Conservation (phyloP, 1,284 basidiomycete species). For the Ustilago esculenta region DNA sequence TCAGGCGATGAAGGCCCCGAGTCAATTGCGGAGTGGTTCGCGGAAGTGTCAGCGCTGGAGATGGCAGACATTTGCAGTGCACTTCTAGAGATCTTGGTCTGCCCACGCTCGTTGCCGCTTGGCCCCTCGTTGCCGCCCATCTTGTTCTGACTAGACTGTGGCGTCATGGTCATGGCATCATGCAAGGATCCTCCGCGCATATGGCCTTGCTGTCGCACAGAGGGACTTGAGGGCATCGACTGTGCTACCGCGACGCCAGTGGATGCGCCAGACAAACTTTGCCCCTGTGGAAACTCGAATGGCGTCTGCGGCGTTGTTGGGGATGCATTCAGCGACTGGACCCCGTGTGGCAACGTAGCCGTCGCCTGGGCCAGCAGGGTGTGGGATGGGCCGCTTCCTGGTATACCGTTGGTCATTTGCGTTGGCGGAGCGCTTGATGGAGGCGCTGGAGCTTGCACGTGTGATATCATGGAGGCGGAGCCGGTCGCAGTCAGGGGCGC, state of each 20-base stretch:
- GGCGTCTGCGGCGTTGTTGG: conserved; percentile 46
- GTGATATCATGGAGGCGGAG: conserved; percentile 7
- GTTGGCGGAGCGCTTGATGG: conserved; percentile 20
- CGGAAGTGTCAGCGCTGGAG: conserved; percentile 26
- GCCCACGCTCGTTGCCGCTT: conserved; percentile 6
- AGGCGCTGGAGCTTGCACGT: conserved; percentile 26
- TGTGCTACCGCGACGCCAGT: conserved; percentile 17
- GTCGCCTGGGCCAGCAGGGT: conserved; percentile 18
- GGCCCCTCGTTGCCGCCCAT: conserved; percentile 1
- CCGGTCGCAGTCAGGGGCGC: conserved; percentile 23
- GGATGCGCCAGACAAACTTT: conserved; percentile 6
- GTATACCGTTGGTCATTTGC: conserved; percentile 10
- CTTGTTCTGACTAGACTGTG: conserved; percentile 20
- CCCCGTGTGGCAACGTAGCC: conserved; percentile 19
- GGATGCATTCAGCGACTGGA: conserved; percentile 40
- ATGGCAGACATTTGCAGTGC: conserved; percentile 49
- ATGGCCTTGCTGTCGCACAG: conserved; percentile 35
- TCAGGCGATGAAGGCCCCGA: conserved; percentile 46
- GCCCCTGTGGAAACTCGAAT: conserved; percentile 42
- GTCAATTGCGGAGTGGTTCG: conserved; percentile 37
- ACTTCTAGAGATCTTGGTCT: conserved; percentile 31
- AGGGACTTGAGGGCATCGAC: conserved; percentile 43
- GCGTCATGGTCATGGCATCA: conserved; percentile 45
- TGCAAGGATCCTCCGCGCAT: conserved; percentile 40
- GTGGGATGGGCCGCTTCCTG: conserved; percentile 3